A percentile compares a stretch with the other conserved stretches of the same genome.
Conservation (phyloP, 1,284 basidiomycete genomes). For the Cryptococcus depauperatus region DNA sequence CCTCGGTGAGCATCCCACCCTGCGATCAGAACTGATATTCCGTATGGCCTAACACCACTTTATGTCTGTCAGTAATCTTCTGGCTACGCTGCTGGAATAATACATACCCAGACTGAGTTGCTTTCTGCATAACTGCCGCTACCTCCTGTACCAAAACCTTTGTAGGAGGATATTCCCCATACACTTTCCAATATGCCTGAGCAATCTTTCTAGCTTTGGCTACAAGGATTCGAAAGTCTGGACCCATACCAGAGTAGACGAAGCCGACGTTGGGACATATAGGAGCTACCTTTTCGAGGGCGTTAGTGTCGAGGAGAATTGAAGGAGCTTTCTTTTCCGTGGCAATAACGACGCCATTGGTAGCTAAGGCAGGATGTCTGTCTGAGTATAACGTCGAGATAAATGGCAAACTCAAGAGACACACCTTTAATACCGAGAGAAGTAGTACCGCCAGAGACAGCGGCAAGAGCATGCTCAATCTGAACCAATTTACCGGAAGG, state of each 20-base stretch:
- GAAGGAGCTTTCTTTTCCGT: constrained; percentile 99
- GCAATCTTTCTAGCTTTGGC: constrained; percentile 93
- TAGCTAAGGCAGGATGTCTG: constrained; percentile 54
- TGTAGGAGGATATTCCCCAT: constrained; percentile 98
- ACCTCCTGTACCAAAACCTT: constrained; percentile 94
- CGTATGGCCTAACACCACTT: constrained; percentile 96
- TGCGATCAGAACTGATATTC: constrained; percentile 91
- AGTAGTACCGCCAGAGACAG: constrained; percentile 92
- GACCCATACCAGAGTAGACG: constrained; percentile 99
- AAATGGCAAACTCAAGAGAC: constrained; percentile 14
- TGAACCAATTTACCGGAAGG: constrained; percentile 97
- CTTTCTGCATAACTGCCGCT: constrained; percentile 96
- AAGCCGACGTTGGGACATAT: constrained; percentile 99
- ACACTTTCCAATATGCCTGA: constrained; percentile 98
- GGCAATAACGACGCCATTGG: constrained; percentile 97
- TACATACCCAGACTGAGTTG: constrained; percentile 93
- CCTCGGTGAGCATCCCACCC: constrained; percentile 91
- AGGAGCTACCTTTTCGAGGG: constrained; percentile 91
- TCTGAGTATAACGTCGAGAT: not conserved
- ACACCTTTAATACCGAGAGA: constrained; percentile 96
- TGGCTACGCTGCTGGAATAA: not conserved
- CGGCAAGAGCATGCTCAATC: constrained; percentile 98
- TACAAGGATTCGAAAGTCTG: constrained; percentile 92
- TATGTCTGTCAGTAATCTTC: not conserved
- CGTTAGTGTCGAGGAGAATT: constrained; percentile 91